Base-by-base conservation (phyloP, 768 basidiomycete species). In the Boletellus emodensis region DNA sequence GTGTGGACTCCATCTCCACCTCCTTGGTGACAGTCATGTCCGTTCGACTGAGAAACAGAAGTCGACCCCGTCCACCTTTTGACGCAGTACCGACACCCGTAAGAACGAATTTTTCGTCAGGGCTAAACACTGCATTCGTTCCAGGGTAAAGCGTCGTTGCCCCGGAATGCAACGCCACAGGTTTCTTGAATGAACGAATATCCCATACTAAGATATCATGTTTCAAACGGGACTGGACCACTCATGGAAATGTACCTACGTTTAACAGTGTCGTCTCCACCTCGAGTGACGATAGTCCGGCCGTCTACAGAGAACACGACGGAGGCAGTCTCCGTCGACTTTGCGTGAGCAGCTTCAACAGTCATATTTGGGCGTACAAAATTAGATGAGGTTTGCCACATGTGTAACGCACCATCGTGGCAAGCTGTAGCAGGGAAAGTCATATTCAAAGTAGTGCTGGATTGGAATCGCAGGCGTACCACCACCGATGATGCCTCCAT, bases 251-350 rank as follows among this genome's bases (percentile, higher is more conserved):
- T n/a, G 41, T 53, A 82, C 92, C 56, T 70, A 96, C 95, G 69
- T 72, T 98, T 99, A 49, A 97, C 87, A 2, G 93, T 95, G 64
- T 94, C 87, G 71, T 99, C 96, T 1, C 90, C 92, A 36, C 95
- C 94, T 61, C 96, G 76, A 6, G 92, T 94, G 50, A 93, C 77
- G 30, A 98, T 70, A 18, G 88, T 90, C 52, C 79, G 76, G 2
- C 90, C 89, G 62, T 99, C 96, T 43, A 93, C 79, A 9, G 92
- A 90, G 66, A 96, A 98, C 12, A 82, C 81, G 40, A 98, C 61
- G 1, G 90, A 90, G 6, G 93, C 91, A 2, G 87, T 92, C 61
- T 94, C 91, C 1, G 85, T 89, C 34, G 81, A 83, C 69, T 92
- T 96, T 30, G 70, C 71, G 65, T 98, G 96, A 5, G 95, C 95